Evolutionary conservation across 495 filamentous ascomycete genomes (phyloP).

Genomic region (Podospora pseudocomata): DNA sequence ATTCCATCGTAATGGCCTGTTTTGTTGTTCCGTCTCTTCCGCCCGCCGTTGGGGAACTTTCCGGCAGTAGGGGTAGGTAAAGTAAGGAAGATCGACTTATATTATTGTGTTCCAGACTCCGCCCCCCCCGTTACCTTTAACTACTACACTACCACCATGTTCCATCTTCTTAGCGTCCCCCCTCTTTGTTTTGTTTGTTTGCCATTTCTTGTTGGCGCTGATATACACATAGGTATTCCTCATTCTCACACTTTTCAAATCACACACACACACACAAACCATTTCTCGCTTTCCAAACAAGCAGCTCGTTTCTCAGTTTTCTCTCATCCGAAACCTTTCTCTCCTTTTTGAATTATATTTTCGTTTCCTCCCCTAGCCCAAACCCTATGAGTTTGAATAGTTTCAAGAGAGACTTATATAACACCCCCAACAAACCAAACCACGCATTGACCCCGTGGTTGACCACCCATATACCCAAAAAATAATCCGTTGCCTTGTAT

Average conservation of each 20-base stretch:
- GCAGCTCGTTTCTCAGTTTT: background rate
- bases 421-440: background rate
- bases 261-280: too few species aligned
- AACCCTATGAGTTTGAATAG: background rate
- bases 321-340: background rate
- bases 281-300: too few species aligned
- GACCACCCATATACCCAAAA: background rate
- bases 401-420: background rate
- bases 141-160: background rate
- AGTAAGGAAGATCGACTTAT: background rate
- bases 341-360: background rate
- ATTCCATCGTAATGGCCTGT: background rate
- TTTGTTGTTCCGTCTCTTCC: background rate
- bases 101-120: background rate
- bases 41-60: background rate
- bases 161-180: background rate
- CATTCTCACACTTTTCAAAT: too few species aligned
- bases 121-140: background rate
- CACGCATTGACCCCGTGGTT: too few species aligned
- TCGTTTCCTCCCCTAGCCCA: background rate
- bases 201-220: background rate
- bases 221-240: too few species aligned
- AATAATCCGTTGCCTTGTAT: background rate
- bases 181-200: background rate
- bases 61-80: background rate